Conservation (phyloP, 352 stramenopile genomes). For the Salisapilia sapeloensis region DNA sequence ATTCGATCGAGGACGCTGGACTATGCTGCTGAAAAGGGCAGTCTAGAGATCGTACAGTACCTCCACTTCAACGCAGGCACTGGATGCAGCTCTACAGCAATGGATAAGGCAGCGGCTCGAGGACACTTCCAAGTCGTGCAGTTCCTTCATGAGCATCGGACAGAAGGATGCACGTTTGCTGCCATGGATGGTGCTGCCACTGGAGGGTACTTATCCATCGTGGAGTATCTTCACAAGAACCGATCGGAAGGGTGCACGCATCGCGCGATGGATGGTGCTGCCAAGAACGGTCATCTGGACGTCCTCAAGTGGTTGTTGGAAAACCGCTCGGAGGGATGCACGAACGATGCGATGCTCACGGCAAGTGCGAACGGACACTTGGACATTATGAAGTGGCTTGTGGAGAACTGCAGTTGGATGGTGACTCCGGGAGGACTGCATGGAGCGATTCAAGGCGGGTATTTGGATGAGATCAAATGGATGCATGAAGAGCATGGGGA, state of each 20-base stretch:
- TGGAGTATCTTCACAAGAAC: conserved; percentile 2
- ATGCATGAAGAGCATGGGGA: too few relatives aligned
- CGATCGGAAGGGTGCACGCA: background rate
- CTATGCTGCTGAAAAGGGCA: conserved; percentile 9
- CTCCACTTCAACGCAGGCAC: conserved; percentile 4
- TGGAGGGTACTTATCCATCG: conserved; percentile 1
- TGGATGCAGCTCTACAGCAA: conserved; percentile 6
- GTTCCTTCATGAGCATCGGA: conserved; percentile 6
- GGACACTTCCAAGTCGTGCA: conserved; percentile 4
- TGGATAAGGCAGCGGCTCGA: conserved; percentile 5
- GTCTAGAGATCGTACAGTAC: conserved; percentile 10
- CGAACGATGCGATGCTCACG: conserved; percentile 3
- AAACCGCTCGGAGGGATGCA: conserved; percentile 1
- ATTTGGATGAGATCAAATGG: too few relatives aligned
- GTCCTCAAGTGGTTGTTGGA: conserved; percentile 6
- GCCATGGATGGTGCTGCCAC: conserved; percentile 14
- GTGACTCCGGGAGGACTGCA: too few relatives aligned
- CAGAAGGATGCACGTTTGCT: conserved; percentile 10
- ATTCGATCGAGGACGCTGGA: conserved; percentile 8
- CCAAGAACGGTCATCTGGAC: background rate
- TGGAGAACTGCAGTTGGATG: conserved; percentile 2
- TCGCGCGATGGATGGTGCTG: background rate
- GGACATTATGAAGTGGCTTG: conserved; percentile 7
- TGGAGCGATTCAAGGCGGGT: too few relatives aligned
- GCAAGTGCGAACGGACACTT: conserved; percentile 7